Evolutionary conservation across 2,329 filamentous ascomycete genomes (phyloP).

Genomic region (Lojkania enalia): DNA sequence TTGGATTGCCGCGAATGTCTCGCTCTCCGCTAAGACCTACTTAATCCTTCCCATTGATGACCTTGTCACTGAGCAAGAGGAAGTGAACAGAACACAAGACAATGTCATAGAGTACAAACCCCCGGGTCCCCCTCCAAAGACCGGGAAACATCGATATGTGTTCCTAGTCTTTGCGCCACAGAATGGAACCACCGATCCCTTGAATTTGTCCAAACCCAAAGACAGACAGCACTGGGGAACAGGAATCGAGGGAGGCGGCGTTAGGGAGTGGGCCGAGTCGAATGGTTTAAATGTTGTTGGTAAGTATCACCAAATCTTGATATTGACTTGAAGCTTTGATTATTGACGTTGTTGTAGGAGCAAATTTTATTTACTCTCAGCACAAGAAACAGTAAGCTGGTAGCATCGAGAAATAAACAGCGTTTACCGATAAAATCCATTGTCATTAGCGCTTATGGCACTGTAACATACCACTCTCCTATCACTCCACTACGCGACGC

Average conservation of each 20-base stretch:
- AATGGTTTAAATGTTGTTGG: slow-evolving; percentile 55
- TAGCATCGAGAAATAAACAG: no score
- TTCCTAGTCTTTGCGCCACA: slow-evolving; percentile 55
- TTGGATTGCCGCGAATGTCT: slow-evolving; percentile 52
- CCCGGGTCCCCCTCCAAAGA: slow-evolving; percentile 59
- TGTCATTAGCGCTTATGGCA: no score
- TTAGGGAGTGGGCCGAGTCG: slow-evolving; percentile 55
- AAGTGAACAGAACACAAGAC: slow-evolving; percentile 23
- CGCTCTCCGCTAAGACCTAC: slow-evolving; percentile 24
- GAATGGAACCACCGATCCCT: slow-evolving; percentile 48
- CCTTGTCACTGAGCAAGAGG: slow-evolving; percentile 14
- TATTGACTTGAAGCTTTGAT: background rate
- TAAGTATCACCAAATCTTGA: slow-evolving; percentile 5
- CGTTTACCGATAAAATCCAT: no score
- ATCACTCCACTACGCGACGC: no score
- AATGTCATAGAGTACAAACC: slow-evolving; percentile 57
- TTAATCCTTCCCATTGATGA: slow-evolving; percentile 34
- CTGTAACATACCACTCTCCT: no score
- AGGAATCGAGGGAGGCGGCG: slow-evolving; percentile 52
- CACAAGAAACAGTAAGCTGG: slow-evolving; percentile 56
- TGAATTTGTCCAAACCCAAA: slow-evolving; percentile 51
- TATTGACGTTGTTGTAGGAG: slow-evolving; percentile 9
- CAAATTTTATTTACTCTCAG: slow-evolving; percentile 53
- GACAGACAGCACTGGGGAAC: slow-evolving; percentile 61
- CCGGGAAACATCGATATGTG: slow-evolving; percentile 61